Evolutionary conservation across 2,329 filamentous ascomycete genomes (phyloP), one percentile per base, ranked within the genome.

Genomic region (Cercospora sp.): DNA sequence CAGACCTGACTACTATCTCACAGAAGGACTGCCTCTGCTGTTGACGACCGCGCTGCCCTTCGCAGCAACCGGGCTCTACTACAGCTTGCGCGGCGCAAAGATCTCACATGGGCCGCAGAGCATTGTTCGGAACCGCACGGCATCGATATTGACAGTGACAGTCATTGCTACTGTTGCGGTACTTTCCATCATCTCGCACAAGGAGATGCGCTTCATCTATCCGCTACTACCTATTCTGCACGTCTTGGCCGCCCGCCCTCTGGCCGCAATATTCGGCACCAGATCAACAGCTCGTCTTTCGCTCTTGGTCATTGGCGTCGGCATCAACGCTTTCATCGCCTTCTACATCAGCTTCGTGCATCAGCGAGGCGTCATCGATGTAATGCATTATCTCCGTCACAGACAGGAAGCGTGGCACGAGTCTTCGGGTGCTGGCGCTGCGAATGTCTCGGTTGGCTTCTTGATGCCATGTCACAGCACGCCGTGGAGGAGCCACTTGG

Each of bases 151-250:
- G 8, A 84, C 88, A 9, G 83, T 84, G 6, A 68, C 76, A 32
- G 83, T 87, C 7, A 84, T 90, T 51, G 70, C 89, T 65, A 91
- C 90, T 66, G 81, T 91, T 9, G 77, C 81, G 1, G 79, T 84
- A 2, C 85, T 98, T 37, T 97, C 92, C 1, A 77, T 91, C 58
- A 91, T 98, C 72, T 89, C 93, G 1, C 95, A 99, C 82, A 99
- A 99, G 79, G 95, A 99, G 84, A 92, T 97, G 74, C 92, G 95
- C 75, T 99, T 99, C 82, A 91, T 98, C 73, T 97, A 97, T 76
- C 94, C 95, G 1, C 86, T 99, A 18, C 86, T 98, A 1, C 94
- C 95, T 1, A 86, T 90, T n/a, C 85, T 99, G 6, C 92, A 95
- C 77, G 82, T 97, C 70, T 83, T 98, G 45, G 88, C 91, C 1